Base-by-base conservation (phyloP, 2,329 filamentous ascomycete genomes). In the Aspergillus sclerotialis region DNA sequence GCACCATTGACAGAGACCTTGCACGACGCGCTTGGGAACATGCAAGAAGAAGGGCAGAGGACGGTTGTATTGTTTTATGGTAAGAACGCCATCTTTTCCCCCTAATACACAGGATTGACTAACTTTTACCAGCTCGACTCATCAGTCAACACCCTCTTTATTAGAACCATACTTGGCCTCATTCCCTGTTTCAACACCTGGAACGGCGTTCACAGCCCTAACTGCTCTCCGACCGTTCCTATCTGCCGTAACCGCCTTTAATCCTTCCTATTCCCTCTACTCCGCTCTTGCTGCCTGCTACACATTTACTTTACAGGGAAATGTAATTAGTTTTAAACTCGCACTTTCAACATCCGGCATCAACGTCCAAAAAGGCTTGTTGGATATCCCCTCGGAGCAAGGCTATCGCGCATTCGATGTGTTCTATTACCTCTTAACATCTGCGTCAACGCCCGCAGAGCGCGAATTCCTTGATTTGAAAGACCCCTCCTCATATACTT, bases 381-480 rank as follows among this genome's bases (percentile, higher is more conserved):
- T 95, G 11, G 79, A 84, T 37, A 78, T 98, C 11, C 85, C 92
- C 0, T 63, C 79, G 0, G 80, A 94, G 54, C 55, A 78, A 5
- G 92, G 92, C 9, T 87, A 87, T 61, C 81, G 92, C 43, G 92
- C 90, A 3, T 98, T 98, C 49, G 90, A 98, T 55, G 92, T 94
- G 32, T 96, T 98, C 56, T 96, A 98, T 66, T 96, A 95, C 52
- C 77, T 98, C 1, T 73, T 96, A 27, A 93, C 89, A 0, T 88
- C 84, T n/a, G 84, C 85, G 1, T 94, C 92, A 0, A 92, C 86
- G 1, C 79, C 83, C 4, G 82, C 87, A 2, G 92, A 98, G 64
- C 75, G 87, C 36, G 90, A 96, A 56, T 94, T 89, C 40, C 68
- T 98, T 10, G 80, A 83, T 16, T 73, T 98, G 18, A 84, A 87